A percentile compares a stretch with the other conserved stretches of the same genome.
Conservation (phyloP, 805 yeast genomes). For the Ogataea methylovora region DNA sequence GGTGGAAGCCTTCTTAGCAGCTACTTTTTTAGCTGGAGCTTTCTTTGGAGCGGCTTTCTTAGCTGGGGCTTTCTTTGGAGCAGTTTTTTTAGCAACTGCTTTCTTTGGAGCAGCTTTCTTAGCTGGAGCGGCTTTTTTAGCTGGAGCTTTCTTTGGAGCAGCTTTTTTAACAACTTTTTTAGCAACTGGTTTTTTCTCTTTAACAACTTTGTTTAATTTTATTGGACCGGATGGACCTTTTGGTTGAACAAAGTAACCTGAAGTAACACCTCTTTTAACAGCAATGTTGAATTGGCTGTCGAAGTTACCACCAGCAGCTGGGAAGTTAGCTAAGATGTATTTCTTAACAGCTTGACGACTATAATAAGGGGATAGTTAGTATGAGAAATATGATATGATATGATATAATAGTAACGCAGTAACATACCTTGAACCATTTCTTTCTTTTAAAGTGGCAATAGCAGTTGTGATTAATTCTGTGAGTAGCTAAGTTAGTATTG, state of each 20-base stretch:
- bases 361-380: slow-evolving; percentile 9
- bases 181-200: slow-evolving; percentile 21
- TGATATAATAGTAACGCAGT: not conserved
- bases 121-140: slow-evolving; percentile 12
- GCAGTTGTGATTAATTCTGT: slow-evolving; percentile 63
- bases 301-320: slow-evolving; percentile 54
- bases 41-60: slow-evolving; percentile 17
- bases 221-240: slow-evolving; percentile 88
- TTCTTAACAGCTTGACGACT: slow-evolving; percentile 87
- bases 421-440: slow-evolving; percentile 69
- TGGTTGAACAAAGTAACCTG: slow-evolving; percentile 76
- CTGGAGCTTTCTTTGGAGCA: slow-evolving; percentile 20
- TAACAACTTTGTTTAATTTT: slow-evolving; percentile 46
- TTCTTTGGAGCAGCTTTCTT: slow-evolving; percentile 16
- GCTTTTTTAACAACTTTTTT: slow-evolving; percentile 25
- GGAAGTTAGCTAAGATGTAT: slow-evolving; percentile 58
- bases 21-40: slow-evolving; percentile 22
- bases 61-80: slow-evolving; percentile 23
- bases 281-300: slow-evolving; percentile 74
- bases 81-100: slow-evolving; percentile 23
- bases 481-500: not conserved
- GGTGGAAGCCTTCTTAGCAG: slow-evolving; percentile 17
- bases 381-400: slow-evolving; percentile 1
- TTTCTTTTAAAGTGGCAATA: slow-evolving; percentile 61
- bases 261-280: slow-evolving; percentile 69